Evolutionary conservation across 1,139 yeast species (phyloP), one percentile per base, ranked within the genome.

Genomic region (Blastobotrys raffinosifermentans): DNA sequence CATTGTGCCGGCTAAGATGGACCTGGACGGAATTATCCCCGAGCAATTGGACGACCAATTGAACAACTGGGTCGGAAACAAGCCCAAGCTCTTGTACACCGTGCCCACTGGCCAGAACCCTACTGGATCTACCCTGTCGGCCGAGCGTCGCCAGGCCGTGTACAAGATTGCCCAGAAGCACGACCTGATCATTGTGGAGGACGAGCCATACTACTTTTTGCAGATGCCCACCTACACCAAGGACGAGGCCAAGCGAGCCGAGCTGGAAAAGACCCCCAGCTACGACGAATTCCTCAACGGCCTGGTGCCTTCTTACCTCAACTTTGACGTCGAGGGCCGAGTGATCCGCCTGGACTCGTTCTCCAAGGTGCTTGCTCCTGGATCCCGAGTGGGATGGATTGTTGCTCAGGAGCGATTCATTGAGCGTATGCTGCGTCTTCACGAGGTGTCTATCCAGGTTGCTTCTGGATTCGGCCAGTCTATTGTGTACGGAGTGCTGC

Each of bases 21-120:
- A 89, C 57, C 70, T 72, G 26, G 71, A 73, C 48, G 96, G 97
- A 48, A 71, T 89, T 35, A 61, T 84, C 38, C 96, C 96, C 15
- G 81, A 76, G 36, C 73, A 74, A 33, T 69, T 89, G 44, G 89
- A 71, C 15, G 63, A 64, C 32, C 66, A 77, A 44, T 70, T 89
- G 58, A 75, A 70, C 49, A 68, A 72, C 52, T 87, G 96, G 96
- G 70, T 66, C 53, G 60, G 77, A 61, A 57, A 82, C 70, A 74
- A 72, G 60, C 94, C 94, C 45, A 84, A 80, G 60, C 67, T 87
- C 40, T 70, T 87, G 49, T 87, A 87, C 72, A 80, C 89, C 32
- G 84, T 87, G 51, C 79, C 87, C 47, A 87, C 96, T 17, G 96
- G 96, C 40, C 96, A 87, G 67, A 87, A 87, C 70, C 96, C 96